Conservation (phyloP, 257 asterid species). For the Nicotiana attenuata region DNA sequence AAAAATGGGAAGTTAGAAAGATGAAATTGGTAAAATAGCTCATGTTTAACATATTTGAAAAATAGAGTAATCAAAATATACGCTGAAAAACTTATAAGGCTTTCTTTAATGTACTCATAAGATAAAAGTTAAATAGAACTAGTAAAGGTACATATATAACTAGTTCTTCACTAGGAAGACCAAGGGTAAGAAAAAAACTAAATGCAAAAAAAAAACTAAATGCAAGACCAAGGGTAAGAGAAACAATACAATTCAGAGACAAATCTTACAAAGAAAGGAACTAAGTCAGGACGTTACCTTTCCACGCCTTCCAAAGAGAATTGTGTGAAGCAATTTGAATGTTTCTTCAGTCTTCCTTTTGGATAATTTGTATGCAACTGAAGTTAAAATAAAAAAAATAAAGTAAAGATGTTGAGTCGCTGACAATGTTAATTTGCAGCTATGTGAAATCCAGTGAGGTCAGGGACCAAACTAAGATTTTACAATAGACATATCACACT, state of each 20-base stretch:
- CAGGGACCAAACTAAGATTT: background rate
- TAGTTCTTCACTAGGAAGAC: too few relatives aligned
- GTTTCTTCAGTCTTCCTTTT: conserved; percentile 82
- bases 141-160: background rate
- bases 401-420: background rate
- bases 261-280: background rate
- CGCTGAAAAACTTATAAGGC: background rate
- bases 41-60: too few relatives aligned
- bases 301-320: conserved; percentile 87
- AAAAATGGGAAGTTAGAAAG: too few relatives aligned
- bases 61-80: too few relatives aligned
- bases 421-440: background rate
- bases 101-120: background rate
- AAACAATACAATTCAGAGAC: background rate
- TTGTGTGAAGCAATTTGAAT: conserved; percentile 62
- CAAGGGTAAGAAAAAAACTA: background rate
- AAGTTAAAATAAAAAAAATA: conserved; percentile 16
- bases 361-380: conserved; percentile 80
- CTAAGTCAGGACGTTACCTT: conserved; percentile 46
- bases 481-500: background rate
- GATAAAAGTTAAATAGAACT: background rate
- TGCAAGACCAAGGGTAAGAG: background rate
- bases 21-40: too few relatives aligned
- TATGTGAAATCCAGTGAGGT: background rate
- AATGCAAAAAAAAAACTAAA: too few relatives aligned